phyloP scores from a whole-genome alignment of 2,329 filamentous ascomycete species.

The Exophiala spinifera region DNA sequence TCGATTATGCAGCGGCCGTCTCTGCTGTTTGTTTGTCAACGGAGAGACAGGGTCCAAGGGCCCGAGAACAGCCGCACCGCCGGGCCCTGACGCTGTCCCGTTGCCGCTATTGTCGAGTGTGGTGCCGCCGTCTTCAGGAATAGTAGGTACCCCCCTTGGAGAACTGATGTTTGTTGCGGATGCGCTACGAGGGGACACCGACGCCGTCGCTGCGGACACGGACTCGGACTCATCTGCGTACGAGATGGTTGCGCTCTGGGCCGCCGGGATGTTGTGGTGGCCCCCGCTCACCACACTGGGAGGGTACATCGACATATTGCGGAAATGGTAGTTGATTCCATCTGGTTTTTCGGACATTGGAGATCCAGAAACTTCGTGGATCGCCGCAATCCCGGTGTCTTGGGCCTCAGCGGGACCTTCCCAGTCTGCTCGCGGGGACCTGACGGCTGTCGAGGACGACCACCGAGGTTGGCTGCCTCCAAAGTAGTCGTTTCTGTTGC shows the following conservation, averaged over 20 bases:
- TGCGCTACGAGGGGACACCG: background rate
- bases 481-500: conserved; percentile 8
- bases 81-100: background rate
- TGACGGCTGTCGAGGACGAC: conserved; percentile 9
- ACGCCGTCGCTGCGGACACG: background rate
- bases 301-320: conserved; percentile 13
- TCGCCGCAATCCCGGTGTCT: background rate
- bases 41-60: background rate
- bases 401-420: conserved; percentile 6
- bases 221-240: background rate
- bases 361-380: conserved; percentile 11
- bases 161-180: background rate
- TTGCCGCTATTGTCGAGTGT: background rate
- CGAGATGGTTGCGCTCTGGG: background rate
- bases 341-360: conserved; percentile 1
- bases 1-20: background rate
- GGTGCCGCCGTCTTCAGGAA: background rate
- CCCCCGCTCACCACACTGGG: conserved; percentile 15
- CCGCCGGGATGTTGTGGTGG: background rate
- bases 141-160: background rate
- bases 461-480: conserved; percentile 5
- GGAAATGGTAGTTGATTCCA: conserved; percentile 12
- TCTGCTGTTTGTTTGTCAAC: background rate
- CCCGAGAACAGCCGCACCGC: background rate
- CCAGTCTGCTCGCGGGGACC: conserved; percentile 9